phyloP scores from a whole-genome alignment of 78 protist genomes.

The Cyanophora paradoxa region DNA sequence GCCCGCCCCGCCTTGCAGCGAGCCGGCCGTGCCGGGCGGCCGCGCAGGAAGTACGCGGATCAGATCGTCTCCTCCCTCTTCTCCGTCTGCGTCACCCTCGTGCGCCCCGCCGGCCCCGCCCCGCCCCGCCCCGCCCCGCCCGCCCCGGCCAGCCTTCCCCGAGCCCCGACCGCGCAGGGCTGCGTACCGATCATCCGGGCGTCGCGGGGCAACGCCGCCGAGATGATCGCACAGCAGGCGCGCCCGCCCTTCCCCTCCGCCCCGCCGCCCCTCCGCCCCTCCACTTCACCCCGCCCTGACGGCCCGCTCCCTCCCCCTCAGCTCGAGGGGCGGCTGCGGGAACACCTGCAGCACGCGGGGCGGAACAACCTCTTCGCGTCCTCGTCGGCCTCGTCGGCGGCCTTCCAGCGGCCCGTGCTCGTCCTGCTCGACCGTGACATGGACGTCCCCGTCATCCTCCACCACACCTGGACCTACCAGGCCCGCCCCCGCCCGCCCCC shows the following conservation, averaged over 20 bases:
- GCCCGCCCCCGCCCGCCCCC: no score
- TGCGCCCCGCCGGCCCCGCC: neutral
- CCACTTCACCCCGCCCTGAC: no score
- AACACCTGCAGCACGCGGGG: no score
- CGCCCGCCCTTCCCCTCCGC: neutral
- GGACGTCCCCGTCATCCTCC: slow-evolving; percentile 67
- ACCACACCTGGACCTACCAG: slow-evolving; percentile 81
- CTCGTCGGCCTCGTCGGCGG: neutral
- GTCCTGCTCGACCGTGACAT: slow-evolving; percentile 60
- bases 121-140: no score
- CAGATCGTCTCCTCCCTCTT: slow-evolving; percentile 54
- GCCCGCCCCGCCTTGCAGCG: neutral
- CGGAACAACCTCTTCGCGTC: no score
- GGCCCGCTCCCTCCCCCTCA: no score
- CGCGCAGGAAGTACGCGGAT: no score
- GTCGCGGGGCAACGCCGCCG: slow-evolving; percentile 60
- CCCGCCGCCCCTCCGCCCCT: no score
- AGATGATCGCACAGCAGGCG: slow-evolving; percentile 41
- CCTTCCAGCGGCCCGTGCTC: slow-evolving; percentile 42
- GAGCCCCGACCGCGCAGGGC: no score
- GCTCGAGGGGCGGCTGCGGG: no score
- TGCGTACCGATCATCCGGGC: slow-evolving; percentile 65
- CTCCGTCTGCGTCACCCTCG: slow-evolving; percentile 67
- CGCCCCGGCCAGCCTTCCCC: no score
- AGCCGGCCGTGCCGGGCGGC: no score